A percentile compares a stretch with the other conserved stretches of the same genome.
Conservation (phyloP, 805 yeast species). For the Yarrowia porcina region DNA sequence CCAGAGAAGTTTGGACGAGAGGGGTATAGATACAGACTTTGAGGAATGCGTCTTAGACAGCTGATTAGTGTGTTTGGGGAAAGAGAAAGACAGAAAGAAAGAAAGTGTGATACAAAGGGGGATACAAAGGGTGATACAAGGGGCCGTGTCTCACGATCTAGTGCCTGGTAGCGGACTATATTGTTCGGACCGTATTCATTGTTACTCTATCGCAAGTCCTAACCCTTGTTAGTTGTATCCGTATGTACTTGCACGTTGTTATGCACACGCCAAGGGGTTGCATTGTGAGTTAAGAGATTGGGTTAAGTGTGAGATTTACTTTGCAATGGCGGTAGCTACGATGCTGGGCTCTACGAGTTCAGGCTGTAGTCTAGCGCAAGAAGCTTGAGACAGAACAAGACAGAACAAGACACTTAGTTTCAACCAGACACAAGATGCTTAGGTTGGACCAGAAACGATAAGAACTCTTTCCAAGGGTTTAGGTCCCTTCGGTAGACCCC, state of each 20-base stretch:
- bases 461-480: no score
- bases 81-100: neutral
- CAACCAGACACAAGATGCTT: no score
- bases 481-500: no score
- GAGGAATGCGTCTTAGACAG: neutral
- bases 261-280: neutral
- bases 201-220: no score
- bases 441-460: no score
- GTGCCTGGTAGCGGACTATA: neutral
- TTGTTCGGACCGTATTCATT: no score
- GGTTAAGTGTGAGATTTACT: neutral
- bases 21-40: neutral
- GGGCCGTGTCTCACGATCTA: neutral
- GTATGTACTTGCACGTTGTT: neutral
- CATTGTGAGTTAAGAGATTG: neutral
- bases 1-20: neutral
- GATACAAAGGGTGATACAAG: no score
- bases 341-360: no score
- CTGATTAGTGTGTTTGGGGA: neutral
- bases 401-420: no score
- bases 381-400: neutral
- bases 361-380: neutral
- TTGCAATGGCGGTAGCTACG: no score
- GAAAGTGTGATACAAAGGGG: neutral
- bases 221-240: neutral